Base-by-base conservation (phyloP, 345 rosid species). In the Mallotus nudiflorus region DNA sequence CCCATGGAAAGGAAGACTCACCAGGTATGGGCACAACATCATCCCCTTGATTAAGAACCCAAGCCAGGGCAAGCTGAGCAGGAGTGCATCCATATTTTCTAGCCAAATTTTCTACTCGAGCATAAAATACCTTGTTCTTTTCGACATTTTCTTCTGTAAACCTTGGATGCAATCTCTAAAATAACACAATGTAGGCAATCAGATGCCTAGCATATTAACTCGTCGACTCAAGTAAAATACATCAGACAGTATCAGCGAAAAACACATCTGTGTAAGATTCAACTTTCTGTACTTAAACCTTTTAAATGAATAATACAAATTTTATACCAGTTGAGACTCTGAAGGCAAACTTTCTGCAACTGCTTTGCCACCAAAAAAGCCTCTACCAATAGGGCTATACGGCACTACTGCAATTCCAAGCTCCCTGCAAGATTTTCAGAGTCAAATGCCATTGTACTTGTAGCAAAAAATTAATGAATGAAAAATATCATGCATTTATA, bases 21-120 rank as follows among this genome's bases (percentile, higher is more conserved):
- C 86, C 85, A 16, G 88, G 86, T 73, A 81, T 82, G 2, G 84
- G 85, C 1, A 61, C 67, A 6, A 78, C 74, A 63, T 77, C 78
- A 9, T 75, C 76, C 37, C 81, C 85, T 66, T 78, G 80, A 33
- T 63, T 22, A 16, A 78, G 77, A 73, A 78, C 65, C 85, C 82
- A 82, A 11, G 81, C 64, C 19, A 82, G 78, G 58, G 80, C 79
- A 15, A 82, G 77, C 64, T 82, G 82, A 25, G 78, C 81, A 3
- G 81, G 74, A 48, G 58, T 66, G 61, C 77, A 76, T 16, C 52
- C 66, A 62, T 63, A 63, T 46, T 71, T 70, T 51, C 71, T 46
- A 0, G 85, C 79, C 53, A 76, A 49, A 10, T 70, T 61, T 55
- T 79, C 81, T 6, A 73, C 31, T 27, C 58, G 50, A 37, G 20